phyloP scores from a whole-genome alignment of 2,329 filamentous ascomycete genomes.

The Salinomyces thailandicus region DNA sequence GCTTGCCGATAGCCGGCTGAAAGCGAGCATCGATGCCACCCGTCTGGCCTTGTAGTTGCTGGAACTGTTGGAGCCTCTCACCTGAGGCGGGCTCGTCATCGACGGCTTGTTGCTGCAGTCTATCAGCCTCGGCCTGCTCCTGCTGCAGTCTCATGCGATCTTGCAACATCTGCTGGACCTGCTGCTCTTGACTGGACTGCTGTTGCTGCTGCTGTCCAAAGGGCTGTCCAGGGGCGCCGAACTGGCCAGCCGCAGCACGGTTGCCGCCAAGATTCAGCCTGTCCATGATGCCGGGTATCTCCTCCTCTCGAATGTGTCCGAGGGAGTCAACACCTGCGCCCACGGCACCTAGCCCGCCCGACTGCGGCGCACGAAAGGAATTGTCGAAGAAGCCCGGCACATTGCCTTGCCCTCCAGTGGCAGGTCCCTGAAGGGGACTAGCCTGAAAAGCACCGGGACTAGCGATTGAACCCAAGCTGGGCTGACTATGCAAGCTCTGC shows the following conservation, averaged over 20 bases:
- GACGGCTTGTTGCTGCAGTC: slow-evolving; percentile 33
- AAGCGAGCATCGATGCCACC: slow-evolving; percentile 11
- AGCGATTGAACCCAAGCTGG: slow-evolving; percentile 88
- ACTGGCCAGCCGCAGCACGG: slow-evolving; percentile 40
- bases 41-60: slow-evolving; percentile 53
- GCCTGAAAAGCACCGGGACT: slow-evolving; percentile 62
- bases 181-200: slow-evolving; percentile 10
- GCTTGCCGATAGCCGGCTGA: slow-evolving; percentile 11
- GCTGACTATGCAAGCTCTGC: slow-evolving; percentile 92
- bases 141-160: slow-evolving; percentile 51
- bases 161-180: slow-evolving; percentile 50
- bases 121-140: slow-evolving; percentile 49
- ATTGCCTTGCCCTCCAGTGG: slow-evolving; percentile 12
- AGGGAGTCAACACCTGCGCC: slow-evolving; percentile 36
- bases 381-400: slow-evolving; percentile 62
- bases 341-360: slow-evolving; percentile 34
- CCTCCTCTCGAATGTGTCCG: slow-evolving; percentile 53
- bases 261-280: slow-evolving; percentile 48
- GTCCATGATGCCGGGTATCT: slow-evolving; percentile 53
- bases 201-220: slow-evolving; percentile 36
- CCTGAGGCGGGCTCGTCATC: slow-evolving; percentile 37
- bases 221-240: slow-evolving; percentile 35
- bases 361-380: slow-evolving; percentile 32
- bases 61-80: slow-evolving; percentile 73
- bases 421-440: slow-evolving; percentile 42